Percentiles rank a stretch among this genome's conserved stretches.
Conservation (phyloP, 139 green algal species). For the Coelastrella sp. region DNA sequence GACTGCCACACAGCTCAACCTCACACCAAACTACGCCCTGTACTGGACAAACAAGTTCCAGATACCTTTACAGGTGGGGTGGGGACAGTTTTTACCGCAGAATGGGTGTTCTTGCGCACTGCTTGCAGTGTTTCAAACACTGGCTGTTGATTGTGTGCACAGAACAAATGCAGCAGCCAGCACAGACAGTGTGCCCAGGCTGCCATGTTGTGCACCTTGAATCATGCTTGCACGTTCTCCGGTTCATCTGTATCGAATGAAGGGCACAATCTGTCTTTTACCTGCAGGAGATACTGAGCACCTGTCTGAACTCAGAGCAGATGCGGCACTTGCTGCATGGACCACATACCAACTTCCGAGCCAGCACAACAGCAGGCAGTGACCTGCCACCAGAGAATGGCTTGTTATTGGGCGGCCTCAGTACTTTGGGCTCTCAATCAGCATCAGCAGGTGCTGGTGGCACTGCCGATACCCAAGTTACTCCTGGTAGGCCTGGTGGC, state of each 20-base stretch:
- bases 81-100: background rate
- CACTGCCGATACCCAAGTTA: background rate
- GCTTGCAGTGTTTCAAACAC: background rate
- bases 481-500: background rate
- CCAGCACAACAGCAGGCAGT: slow-evolving; percentile 4
- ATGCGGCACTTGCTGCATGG: background rate
- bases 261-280: background rate
- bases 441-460: background rate
- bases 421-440: background rate
- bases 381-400: background rate
- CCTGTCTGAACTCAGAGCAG: background rate
- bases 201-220: too few relatives aligned
- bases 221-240: too few relatives aligned
- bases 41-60: slow-evolving; percentile 68
- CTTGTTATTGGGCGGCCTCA: background rate
- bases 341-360: background rate
- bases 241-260: background rate
- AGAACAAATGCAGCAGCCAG: slow-evolving; percentile 19
- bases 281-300: background rate
- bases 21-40: slow-evolving; percentile 63
- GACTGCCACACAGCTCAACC: slow-evolving; percentile 53
- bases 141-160: background rate
- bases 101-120: background rate
- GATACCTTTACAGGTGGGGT: background rate
- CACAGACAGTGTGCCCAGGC: slow-evolving; percentile 15